Percentiles rank a stretch among this genome's conserved stretches.
Conservation (phyloP, 345 rosid genomes). For the Microthlaspi erraticum region DNA sequence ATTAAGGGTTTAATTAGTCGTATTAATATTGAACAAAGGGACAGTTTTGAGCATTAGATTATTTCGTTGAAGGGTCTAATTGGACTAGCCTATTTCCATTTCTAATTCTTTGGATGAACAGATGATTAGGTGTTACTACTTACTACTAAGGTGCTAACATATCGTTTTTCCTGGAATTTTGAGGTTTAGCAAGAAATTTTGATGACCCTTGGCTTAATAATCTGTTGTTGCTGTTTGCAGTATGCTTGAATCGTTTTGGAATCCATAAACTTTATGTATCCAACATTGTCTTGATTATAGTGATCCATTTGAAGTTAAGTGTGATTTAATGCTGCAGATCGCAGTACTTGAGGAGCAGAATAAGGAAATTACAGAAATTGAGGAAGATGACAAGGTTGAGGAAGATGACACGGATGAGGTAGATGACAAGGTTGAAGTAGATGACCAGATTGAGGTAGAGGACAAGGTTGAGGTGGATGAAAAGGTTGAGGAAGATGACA, state of each 20-base stretch:
- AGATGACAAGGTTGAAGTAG: slow-evolving; percentile 49
- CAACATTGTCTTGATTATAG: not conserved
- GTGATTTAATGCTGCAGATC: slow-evolving; percentile 55
- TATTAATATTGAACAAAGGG: not conserved
- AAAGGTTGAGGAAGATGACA: slow-evolving; percentile 61
- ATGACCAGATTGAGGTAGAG: slow-evolving; percentile 24
- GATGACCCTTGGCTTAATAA: not conserved
- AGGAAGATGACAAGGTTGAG: slow-evolving; percentile 58
- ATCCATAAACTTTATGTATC: not conserved
- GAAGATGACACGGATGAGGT: slow-evolving; percentile 57
- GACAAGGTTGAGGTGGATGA: slow-evolving; percentile 62
- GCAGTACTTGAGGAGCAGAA: slow-evolving; percentile 76
- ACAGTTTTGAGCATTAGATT: slow-evolving; percentile 4
- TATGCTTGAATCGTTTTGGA: slow-evolving; percentile 1
- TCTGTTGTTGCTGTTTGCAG: not conserved
- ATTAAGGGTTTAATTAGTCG: slow-evolving; percentile 19
- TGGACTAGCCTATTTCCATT: not conserved
- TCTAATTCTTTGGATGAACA: not conserved
- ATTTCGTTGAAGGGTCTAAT: not conserved
- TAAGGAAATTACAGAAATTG: slow-evolving; percentile 58
- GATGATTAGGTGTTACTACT: slow-evolving; percentile 32
- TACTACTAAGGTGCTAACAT: no score
- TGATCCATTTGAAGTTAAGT: slow-evolving; percentile 33
- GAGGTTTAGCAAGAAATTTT: slow-evolving; percentile 1
- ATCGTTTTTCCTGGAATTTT: not conserved